These are phyloP conservation scores for Trichoderma koningii DNA, from an alignment of 2,329 filamentous ascomycete species.

Conservation along the genomic window DNA sequence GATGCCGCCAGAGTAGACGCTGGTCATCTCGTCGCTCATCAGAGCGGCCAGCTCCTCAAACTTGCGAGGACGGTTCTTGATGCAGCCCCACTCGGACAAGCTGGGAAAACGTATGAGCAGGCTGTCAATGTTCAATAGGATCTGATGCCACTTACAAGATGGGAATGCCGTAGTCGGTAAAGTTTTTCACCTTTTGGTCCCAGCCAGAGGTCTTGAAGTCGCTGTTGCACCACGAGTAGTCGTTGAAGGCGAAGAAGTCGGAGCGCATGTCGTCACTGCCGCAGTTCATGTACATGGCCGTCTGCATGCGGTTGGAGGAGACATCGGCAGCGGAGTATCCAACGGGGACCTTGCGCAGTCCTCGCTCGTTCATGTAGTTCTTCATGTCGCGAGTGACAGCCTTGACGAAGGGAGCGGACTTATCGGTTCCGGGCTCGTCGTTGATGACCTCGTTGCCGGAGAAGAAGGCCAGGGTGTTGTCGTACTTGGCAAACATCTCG, in stretches of 20 bases:
- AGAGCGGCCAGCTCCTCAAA: constrained; percentile 80
- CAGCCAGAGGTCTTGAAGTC: constrained; percentile 73
- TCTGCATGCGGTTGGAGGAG: constrained; percentile 79
- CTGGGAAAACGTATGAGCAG: constrained; percentile 33
- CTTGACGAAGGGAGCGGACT: constrained; percentile 73
- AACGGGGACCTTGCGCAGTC: constrained; percentile 68
- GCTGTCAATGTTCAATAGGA: background rate
- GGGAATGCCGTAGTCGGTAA: constrained; percentile 81
- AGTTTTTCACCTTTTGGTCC: constrained; percentile 86
- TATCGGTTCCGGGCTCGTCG: constrained; percentile 62
- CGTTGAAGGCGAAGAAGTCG: constrained; percentile 89
- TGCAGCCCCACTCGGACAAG: constrained; percentile 94
- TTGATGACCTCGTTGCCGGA: constrained; percentile 82
- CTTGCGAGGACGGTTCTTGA: constrained; percentile 69
- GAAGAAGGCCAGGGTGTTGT: constrained; percentile 86
- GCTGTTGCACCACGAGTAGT: constrained; percentile 83
- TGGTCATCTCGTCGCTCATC: constrained; percentile 80
- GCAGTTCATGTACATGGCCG: constrained; percentile 92
- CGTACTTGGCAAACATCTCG: constrained; percentile 78
- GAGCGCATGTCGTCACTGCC: constrained; percentile 79
- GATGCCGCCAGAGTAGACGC: constrained; percentile 91
- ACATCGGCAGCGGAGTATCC: constrained; percentile 81
- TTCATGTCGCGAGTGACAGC: constrained; percentile 77
- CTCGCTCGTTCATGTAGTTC: constrained; percentile 64
- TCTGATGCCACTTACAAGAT: constrained; percentile 61